A percentile compares a stretch with the other conserved stretches of the same genome.
Conservation (phyloP, 169 alveolate species). For the Eimeria mitis region DNA sequence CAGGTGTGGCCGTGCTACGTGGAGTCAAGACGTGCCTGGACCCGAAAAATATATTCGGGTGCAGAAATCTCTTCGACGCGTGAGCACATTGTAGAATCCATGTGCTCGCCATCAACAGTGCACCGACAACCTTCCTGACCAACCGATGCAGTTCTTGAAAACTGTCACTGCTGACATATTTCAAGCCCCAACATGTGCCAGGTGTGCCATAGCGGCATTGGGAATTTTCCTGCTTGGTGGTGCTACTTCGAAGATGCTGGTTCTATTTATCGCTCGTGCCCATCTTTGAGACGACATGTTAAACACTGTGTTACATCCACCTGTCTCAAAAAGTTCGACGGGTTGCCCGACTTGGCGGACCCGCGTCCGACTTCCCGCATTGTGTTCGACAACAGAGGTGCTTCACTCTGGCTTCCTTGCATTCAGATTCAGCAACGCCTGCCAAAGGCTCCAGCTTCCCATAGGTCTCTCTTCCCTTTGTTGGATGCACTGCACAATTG, state of each 20-base stretch:
- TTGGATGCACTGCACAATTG: slow-evolving; percentile 5
- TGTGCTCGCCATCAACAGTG: not conserved
- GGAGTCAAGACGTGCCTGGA: slow-evolving; percentile 85
- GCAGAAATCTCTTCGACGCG: slow-evolving; percentile 40
- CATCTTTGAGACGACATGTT: not conserved
- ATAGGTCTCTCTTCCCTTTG: not conserved
- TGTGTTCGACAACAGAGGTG: not conserved
- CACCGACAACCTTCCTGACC: not conserved
- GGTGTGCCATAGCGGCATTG: too few relatives aligned
- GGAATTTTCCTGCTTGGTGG: not conserved
- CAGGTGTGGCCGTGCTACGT: slow-evolving; percentile 80
- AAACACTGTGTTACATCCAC: not conserved
- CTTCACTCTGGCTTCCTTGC: not conserved
- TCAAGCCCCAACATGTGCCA: not conserved
- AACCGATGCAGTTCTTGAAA: not conserved
- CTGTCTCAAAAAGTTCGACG: not conserved
- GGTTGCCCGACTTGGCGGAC: not conserved
- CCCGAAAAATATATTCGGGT: slow-evolving; percentile 87
- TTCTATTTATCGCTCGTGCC: not conserved
- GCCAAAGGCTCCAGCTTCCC: slow-evolving; percentile 35
- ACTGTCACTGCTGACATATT: not conserved
- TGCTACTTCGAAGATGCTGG: not conserved
- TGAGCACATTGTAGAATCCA: not conserved
- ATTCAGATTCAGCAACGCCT: not conserved
- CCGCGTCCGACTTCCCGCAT: not conserved